A percentile compares a stretch with the other conserved stretches of the same genome.
These are phyloP conservation scores for Anisodus acutangulus DNA, from an alignment of 257 asterid genomes.

Conservation along the genomic window DNA sequence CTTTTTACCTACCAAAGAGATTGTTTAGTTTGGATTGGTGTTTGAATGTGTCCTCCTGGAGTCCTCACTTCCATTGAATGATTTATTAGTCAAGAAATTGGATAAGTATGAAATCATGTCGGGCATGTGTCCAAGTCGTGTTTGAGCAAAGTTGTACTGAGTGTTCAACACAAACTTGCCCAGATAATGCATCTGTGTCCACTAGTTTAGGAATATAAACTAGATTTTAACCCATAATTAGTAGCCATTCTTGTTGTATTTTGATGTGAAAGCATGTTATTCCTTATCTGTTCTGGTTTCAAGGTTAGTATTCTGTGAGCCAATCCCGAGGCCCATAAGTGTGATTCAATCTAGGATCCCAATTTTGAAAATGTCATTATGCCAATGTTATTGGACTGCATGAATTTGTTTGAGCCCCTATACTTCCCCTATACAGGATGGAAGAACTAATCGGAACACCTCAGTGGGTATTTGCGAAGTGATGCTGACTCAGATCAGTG, in stretches of 20 bases:
- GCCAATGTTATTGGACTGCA: neutral
- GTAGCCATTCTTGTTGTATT: neutral
- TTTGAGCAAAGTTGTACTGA: neutral
- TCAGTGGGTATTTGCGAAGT: neutral
- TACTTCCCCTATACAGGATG: neutral
- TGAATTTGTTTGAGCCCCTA: neutral
- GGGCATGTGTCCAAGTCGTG: neutral
- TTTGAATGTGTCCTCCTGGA: neutral
- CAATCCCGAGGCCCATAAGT: neutral
- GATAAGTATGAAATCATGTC: neutral
- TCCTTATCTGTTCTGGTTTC: conserved; percentile 8
- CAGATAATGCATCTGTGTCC: neutral
- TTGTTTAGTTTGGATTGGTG: neutral
- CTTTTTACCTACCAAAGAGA: neutral
- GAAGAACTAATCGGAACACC: neutral
- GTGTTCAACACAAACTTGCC: neutral
- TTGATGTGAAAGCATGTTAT: neutral
- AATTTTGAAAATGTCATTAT: neutral
- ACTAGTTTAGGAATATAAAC: neutral
- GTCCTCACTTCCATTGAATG: neutral
- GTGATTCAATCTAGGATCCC: neutral
- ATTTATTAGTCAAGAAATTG: neutral
- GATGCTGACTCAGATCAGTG: neutral
- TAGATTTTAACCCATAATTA: conserved; percentile 12
- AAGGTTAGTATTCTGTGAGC: neutral